Evolutionary conservation across 192 early-diverging fungal species (phyloP), one percentile per base, ranked within the genome.

Genomic region (Rhizoclosmatium globosum): DNA sequence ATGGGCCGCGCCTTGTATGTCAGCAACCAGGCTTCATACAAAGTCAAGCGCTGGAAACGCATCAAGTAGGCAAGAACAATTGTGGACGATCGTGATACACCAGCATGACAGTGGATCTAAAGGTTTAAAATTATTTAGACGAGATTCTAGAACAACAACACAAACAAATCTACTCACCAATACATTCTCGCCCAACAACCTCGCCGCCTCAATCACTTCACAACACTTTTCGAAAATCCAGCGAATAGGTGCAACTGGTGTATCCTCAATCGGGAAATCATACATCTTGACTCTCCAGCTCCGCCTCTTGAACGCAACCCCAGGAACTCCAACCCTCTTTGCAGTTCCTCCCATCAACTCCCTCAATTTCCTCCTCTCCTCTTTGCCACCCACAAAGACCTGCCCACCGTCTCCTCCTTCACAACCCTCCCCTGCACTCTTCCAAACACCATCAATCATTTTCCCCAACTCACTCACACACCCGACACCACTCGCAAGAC

Each of bases 1-100:
- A 88, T 87, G 39, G 86, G 86, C 2, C 85, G 78, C 23, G 71
- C 53, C 72, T 74, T 74, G 53, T 84, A 85, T 1, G 85, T 82
- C 19, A 74, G 43, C 21, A 84, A 70, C 85, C 85, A 86, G 41
- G 84, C 83, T 31, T 87, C 86, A 60, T 87, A 77, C 23, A 87
- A 67, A 38, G 84, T 74, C 79, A 88, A 79, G 3, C 72, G 3
- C 43, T 50, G 47, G 23, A 67, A 77, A 47, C 64, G 66, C 82
- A 92, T 89, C 44, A 92, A 71, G 71, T 91, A 92, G 13, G 91
- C 91, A 19, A 92, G 64, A 0, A 92, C 85, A 38, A 87, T 79
- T 3, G 91, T 92, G 1, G 89, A 77, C 31, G 83, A 85, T 21
- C 91, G 68, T 15, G 85, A 87, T 4, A 92, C 90, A 45, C 91